phyloP scores from a whole-genome alignment of 2,329 filamentous ascomycete species.

The Sclerotiophoma versabilis region DNA sequence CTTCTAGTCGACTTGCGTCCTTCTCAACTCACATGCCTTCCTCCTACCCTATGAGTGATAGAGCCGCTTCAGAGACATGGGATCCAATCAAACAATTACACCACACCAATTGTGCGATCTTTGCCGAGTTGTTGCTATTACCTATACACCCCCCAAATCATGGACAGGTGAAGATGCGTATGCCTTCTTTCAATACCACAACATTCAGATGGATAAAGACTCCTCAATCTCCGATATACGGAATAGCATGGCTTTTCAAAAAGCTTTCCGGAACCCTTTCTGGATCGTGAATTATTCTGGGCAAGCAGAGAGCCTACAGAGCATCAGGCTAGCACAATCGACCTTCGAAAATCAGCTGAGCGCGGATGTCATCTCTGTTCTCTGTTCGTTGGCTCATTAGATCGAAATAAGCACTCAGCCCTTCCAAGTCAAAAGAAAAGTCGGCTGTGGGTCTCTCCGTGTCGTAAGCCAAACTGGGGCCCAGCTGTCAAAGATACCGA shows the following conservation, averaged over 20 bases:
- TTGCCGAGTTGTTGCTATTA: neutral
- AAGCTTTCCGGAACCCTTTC: too few species aligned
- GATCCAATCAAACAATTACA: neutral
- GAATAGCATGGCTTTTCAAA: neutral
- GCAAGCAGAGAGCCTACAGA: neutral
- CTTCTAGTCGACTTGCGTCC: neutral
- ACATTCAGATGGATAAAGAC: neutral
- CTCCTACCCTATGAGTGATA: too few species aligned
- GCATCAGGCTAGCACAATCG: neutral
- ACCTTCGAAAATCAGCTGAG: neutral
- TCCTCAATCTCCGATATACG: neutral
- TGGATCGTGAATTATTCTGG: neutral
- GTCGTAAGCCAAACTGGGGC: neutral
- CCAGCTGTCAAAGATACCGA: neutral
- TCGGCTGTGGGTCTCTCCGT: neutral
- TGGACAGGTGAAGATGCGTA: neutral
- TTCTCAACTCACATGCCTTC: too few species aligned
- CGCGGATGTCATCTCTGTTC: neutral
- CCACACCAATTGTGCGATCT: neutral
- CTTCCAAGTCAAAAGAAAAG: neutral
- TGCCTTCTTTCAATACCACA: neutral
- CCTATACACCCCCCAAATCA: neutral
- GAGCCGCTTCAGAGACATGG: neutral
- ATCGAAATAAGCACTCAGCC: neutral
- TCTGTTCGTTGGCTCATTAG: neutral